Evolutionary conservation across 441 rosid genomes (phyloP).

Genomic region (Euphorbia corollata): DNA sequence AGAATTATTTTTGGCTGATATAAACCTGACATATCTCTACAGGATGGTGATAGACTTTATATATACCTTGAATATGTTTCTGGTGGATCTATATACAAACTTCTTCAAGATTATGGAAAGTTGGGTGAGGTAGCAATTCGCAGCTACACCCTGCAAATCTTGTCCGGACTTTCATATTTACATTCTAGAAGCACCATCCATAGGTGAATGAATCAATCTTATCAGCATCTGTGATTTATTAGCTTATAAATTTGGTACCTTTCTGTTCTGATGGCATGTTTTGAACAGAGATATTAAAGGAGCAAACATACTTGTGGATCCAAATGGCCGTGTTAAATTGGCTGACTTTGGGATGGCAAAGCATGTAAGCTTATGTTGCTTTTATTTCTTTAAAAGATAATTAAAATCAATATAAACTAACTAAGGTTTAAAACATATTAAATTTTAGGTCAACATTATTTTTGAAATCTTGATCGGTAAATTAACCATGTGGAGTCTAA

Average conservation of each 20-base stretch:
- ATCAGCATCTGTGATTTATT: constrained; percentile 21
- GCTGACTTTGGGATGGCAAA: constrained; percentile 99
- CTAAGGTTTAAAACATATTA: neutral
- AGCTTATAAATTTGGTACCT: neutral
- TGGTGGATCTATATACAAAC: constrained; percentile 92
- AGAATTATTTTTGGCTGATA: constrained; percentile 33
- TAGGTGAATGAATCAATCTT: constrained; percentile 40
- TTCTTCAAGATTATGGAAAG: constrained; percentile 91
- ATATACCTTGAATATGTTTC: constrained; percentile 97
- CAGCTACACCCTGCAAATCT: constrained; percentile 88
- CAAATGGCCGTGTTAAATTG: constrained; percentile 86
- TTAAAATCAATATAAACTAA: constrained; percentile 9
- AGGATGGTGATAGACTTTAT: constrained; percentile 81
- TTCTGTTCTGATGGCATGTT: neutral
- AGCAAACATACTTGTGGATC: constrained; percentile 94
- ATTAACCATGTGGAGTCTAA: constrained; percentile 6
- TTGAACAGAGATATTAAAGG: constrained; percentile 90
- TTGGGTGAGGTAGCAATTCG: constrained; percentile 89
- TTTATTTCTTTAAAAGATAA: neutral
- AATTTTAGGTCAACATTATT: neutral
- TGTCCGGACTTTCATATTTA: constrained; percentile 84
- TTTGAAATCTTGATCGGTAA: neutral
- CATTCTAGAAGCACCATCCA: constrained; percentile 85
- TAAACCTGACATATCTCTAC: constrained; percentile 20
- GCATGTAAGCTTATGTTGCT: constrained; percentile 50